A percentile compares a stretch with the other conserved stretches of the same genome.
Evolutionary conservation across 2,329 filamentous ascomycete genomes (phyloP).

Genomic region (Ophiostoma pallidulum): DNA sequence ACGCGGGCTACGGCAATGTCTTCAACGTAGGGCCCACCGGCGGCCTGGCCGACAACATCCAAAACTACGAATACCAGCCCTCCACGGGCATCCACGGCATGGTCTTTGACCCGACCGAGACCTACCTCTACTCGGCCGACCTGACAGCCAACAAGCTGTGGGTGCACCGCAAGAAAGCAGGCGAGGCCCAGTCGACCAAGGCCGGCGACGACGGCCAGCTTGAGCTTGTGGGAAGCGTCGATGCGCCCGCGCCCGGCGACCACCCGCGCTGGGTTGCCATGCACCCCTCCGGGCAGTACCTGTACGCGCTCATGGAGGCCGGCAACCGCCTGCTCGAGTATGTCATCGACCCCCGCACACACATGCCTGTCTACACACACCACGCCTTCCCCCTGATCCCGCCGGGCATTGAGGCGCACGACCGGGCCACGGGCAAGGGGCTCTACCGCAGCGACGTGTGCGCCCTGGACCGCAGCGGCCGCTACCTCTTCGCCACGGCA

Average conservation of each 20-base stretch:
- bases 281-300: conserved; percentile 64
- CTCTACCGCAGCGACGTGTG: conserved; percentile 85
- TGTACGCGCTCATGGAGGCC: conserved; percentile 85
- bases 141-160: conserved; percentile 72
- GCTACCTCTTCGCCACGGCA: conserved; percentile 77
- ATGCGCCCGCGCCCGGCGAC: conserved; percentile 61
- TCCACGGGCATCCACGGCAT: conserved; percentile 70
- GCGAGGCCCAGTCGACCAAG: conserved; percentile 20
- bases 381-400: conserved; percentile 71
- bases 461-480: conserved; percentile 56
- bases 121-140: conserved; percentile 71
- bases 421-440: conserved; percentile 31
- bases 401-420: conserved; percentile 48
- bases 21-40: conserved; percentile 53
- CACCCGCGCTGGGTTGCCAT: conserved; percentile 86
- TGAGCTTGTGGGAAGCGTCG: conserved; percentile 60
- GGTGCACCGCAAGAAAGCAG: conserved; percentile 60
- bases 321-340: conserved; percentile 78
- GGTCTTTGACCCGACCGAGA: conserved; percentile 67
- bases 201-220: conserved; percentile 46
- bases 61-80: conserved; percentile 63
- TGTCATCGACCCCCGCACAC: conserved; percentile 63
- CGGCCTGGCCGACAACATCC: conserved; percentile 52
- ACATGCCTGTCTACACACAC: conserved; percentile 69
- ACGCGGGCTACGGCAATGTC: conserved; percentile 74